phyloP scores from a whole-genome alignment of 2,329 filamentous ascomycete genomes.

The Alternaria gaisen region DNA sequence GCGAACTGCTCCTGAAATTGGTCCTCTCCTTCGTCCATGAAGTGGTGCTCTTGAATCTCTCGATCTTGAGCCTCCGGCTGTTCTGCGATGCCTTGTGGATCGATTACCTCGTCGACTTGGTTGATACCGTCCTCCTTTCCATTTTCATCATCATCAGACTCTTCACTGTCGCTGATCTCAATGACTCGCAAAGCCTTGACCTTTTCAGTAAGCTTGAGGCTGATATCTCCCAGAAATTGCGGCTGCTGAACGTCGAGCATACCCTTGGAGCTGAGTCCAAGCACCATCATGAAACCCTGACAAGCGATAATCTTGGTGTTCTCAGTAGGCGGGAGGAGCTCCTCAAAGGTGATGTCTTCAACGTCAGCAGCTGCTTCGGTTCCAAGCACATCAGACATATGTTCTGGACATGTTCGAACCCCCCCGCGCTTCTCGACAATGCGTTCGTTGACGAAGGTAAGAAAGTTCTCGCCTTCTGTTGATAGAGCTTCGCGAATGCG shows the following conservation, averaged over 20 bases:
- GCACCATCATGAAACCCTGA: conserved; percentile 54
- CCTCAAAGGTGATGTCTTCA: conserved; percentile 69
- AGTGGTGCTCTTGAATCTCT: conserved; percentile 5
- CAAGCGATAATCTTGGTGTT: conserved; percentile 71
- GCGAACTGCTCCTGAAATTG: conserved; percentile 40
- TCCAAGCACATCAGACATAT: conserved; percentile 29
- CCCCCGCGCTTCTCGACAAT: conserved; percentile 50
- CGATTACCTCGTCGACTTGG: background rate
- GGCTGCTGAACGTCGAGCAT: conserved; percentile 70
- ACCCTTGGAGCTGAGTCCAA: conserved; percentile 64
- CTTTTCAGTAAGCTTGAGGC: conserved; percentile 35
- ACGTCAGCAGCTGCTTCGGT: conserved; percentile 42
- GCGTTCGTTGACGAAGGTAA: conserved; percentile 64
- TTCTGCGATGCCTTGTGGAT: background rate
- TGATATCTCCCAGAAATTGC: conserved; percentile 53
- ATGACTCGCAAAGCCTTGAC: conserved; percentile 27
- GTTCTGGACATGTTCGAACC: conserved; percentile 16
- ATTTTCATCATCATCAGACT: background rate
- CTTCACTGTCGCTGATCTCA: conserved; percentile 19
- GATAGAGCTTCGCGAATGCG: conserved; percentile 64
- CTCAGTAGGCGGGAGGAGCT: conserved; percentile 68
- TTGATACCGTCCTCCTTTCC: background rate
- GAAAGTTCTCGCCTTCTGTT: conserved; percentile 69
- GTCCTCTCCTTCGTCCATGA: conserved; percentile 17
- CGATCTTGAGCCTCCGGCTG: conserved; percentile 11